Base-by-base conservation (phyloP, 2,329 filamentous ascomycete genomes). In the Talaromyces rugulosus region DNA sequence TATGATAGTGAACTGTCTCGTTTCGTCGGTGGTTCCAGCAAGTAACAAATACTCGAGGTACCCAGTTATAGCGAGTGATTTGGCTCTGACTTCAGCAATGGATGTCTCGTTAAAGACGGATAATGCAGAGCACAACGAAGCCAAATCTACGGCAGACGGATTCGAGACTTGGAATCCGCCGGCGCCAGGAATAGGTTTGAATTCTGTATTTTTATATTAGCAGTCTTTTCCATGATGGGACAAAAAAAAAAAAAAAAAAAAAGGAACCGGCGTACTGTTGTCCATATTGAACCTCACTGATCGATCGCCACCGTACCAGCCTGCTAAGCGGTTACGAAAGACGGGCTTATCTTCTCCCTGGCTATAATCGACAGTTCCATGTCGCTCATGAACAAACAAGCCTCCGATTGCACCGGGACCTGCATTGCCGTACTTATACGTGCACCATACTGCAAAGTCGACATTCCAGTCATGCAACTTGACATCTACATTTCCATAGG, bases 361-460 rank as follows among this genome's bases (percentile, higher is more conserved):
- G 44, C 72, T 75, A 62, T 74, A 73, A 63, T 77, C 73, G 16
- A 76, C 71, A 28, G 66, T 73, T 36, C 88, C 86, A 71, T 95
- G 89, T 53, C 78, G 80, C 70, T 90, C 85, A 72, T 96, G 91
- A 7, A 96, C 89, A 66, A 91, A 96, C 1, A 88, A 81, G 1
- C 90, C 91, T 0, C 84, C 91, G 63, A 95, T 95, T 7, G 87
- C 83, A 1, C 92, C 92, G 0, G 92, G 91, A 0, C 92, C 92
- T 23, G 87, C 86, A 72, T 96, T 96, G 73, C 95, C 85, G 77
- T 96, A 96, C 79, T 96, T 96, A 82, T 96, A 96, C 7, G 89
- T 93, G 77, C 92, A 96, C 92, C 92, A 96, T 61, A 84, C 90
- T 8, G 92, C 92, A 68, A 96, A 96, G 74, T 96, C 92, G 44